Percentiles rank a stretch among this genome's conserved stretches.
phyloP scores from a whole-genome alignment of 2,329 filamentous ascomycete genomes.

The Sodiomyces alkalinus region DNA sequence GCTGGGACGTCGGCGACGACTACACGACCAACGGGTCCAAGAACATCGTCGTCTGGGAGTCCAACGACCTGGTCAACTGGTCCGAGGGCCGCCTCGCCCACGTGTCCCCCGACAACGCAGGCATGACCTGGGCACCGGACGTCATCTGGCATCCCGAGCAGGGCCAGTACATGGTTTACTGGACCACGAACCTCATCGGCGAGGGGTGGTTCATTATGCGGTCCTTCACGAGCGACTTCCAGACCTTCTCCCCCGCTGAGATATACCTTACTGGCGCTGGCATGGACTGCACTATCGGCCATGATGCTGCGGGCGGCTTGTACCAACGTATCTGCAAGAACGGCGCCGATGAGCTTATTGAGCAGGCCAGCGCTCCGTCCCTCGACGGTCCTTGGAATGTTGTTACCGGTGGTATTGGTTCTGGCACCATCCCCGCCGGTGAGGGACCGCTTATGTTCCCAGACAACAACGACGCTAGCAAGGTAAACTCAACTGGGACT shows the following conservation, averaged over 20 bases:
- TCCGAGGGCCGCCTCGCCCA: constrained; percentile 28
- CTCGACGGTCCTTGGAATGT: constrained; percentile 5
- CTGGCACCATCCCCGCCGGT: constrained; percentile 4
- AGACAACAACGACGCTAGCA: constrained; percentile 4
- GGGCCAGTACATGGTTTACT: constrained; percentile 28
- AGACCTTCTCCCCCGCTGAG: constrained; percentile 31
- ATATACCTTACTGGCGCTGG: constrained; percentile 28
- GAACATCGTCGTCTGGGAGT: constrained; percentile 40
- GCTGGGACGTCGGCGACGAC: constrained; percentile 31
- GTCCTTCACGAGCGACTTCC: constrained; percentile 39
- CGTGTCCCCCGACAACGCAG: constrained; percentile 36
- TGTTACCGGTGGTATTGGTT: constrained; percentile 5
- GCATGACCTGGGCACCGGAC: constrained; percentile 44
- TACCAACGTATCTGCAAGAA: constrained; percentile 7
- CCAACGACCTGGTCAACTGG: constrained; percentile 34
- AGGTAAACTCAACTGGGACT: constrained; percentile 4
- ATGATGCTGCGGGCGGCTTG: constrained; percentile 1
- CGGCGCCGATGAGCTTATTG: constrained; percentile 5
- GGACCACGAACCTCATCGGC: constrained; percentile 14
- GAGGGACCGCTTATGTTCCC: constrained; percentile 7
- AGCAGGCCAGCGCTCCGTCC: constrained; percentile 4
- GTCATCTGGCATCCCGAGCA: constrained; percentile 35
- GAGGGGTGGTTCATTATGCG: background rate
- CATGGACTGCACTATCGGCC: constrained; percentile 7
- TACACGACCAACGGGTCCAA: constrained; percentile 27